These are phyloP conservation scores for Ophiostoma sp. DNA, from an alignment of 2,329 filamentous ascomycete genomes.

Conservation along the genomic window DNA sequence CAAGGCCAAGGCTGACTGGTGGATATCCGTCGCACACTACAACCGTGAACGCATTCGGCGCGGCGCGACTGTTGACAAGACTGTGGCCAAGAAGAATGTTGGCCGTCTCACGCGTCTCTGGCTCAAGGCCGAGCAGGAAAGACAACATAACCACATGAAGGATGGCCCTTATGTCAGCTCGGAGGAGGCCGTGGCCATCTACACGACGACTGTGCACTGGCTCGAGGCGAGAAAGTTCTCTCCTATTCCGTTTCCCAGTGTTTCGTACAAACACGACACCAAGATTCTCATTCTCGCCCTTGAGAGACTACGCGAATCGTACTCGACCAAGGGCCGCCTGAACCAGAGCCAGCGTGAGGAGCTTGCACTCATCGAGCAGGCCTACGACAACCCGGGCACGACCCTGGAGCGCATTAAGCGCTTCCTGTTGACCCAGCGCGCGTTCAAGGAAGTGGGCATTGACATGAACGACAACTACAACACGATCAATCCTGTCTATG, in stretches of 20 bases:
- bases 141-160: slow-evolving; percentile 99
- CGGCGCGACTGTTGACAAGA: slow-evolving; percentile 97
- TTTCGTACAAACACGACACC: slow-evolving; percentile 98
- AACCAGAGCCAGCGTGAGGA: slow-evolving; percentile 98
- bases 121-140: slow-evolving; percentile 96
- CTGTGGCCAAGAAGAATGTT: slow-evolving; percentile 97
- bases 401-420: slow-evolving; percentile 95
- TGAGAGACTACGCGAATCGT: slow-evolving; percentile 87
- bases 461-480: slow-evolving; percentile 99
- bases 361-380: slow-evolving; percentile 92
- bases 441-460: slow-evolving; percentile 98
- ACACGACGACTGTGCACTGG: slow-evolving; percentile 98
- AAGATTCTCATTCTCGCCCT: slow-evolving; percentile 96
- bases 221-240: slow-evolving; percentile 97
- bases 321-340: slow-evolving; percentile 92
- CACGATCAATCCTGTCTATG: slow-evolving; percentile 97
- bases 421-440: slow-evolving; percentile 91
- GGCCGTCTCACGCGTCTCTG: slow-evolving; percentile 90
- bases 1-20: slow-evolving; percentile 99
- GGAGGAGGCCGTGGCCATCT: slow-evolving; percentile 96
- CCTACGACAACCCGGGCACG: slow-evolving; percentile 94
- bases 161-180: slow-evolving; percentile 97
- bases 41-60: slow-evolving; percentile 95
- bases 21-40: slow-evolving; percentile 98
- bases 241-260: slow-evolving; percentile 95